Evolutionary conservation across 2,329 filamentous ascomycete species (phyloP), one percentile per base, ranked within the genome.

Genomic region (Pleoardoris graminearum): DNA sequence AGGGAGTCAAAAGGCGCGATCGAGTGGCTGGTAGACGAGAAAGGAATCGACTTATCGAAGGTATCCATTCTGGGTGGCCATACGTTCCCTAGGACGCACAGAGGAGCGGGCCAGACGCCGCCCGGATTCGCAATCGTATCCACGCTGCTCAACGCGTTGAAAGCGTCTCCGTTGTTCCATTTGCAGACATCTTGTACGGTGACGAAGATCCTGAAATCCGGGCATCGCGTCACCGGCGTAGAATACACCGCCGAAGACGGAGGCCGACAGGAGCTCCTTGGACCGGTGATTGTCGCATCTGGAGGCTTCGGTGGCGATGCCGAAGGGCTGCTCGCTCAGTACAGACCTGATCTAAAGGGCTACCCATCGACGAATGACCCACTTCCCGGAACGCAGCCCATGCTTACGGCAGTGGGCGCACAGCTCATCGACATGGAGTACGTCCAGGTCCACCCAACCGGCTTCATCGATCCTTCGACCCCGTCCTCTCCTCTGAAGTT

Each of bases 281-380:
- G 83, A 0, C 79, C 82, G 0, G 82, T 87, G 0, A 74, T 88
- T 4, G 85, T 87, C 51, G 80, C 85, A 0, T 76, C 77, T 0
- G 85, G 85, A 6, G 85, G 85, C 0, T 88, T 88, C 53, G 84
- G 79, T 0, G 85, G 85, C 10, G 85, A 87, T 62, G 77, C 82
- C 2, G 67, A 77, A 19, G 85, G 85, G 0, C 63, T 86, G 33
- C 67, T 87, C 1, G 77, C 79, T 1, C 66, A 75, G 37, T 81
- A 86, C 66, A 77, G 84, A 0, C 83, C 83, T 0, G 85, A 87
- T 60, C 75, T 87, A 0, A 75, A 75, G 2, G 81, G 82, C 0
- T 77, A 84, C 7, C 84, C 85, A 0, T 86, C 84, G 0, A 87
- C 85, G 1, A 87, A 87, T 58, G 83, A 87, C 11, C 77, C 81